Evolutionary conservation across 225 moss, liverwort and hornwort species (phyloP), one percentile per base, ranked within the genome.

Genomic region (Thuidium tamariscinum): DNA sequence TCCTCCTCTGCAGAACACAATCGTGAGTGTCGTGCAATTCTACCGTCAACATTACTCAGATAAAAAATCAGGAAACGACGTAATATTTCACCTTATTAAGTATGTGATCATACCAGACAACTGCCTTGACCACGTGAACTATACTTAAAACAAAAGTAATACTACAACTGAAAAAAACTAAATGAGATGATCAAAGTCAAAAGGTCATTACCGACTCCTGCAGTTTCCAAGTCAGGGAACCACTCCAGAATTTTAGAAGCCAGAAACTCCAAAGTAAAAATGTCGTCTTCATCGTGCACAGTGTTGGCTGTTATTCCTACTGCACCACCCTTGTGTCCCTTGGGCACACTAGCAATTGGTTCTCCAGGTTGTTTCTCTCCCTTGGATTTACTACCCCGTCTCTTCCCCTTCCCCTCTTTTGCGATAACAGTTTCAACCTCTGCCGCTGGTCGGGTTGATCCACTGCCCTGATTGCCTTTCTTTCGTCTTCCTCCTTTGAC

Each of bases 161-260:
- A 73, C 41, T 71, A 44, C n/a, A 81, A 41, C 46, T 55, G n/a
- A 70, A 86, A 46, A 66, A 77, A 69, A 77, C 23, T 60, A 77
- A 61, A 32, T 52, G 73, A 82, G 70, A 87, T 59, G 65, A 29
- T 27, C 9, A 86, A 41, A 73, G 21, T 79, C 74, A 34, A 86
- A 84, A 90, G 88, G 22, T 30, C 75, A 82, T 91, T 92, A 97
- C 97, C 97, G 25, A 92, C 82, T 88, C 99, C 99, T 70, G 96
- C 99, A 90, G 67, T 87, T 88, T 95, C 95, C 95, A 97, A 92
- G 66, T 95, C 97, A 78, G 99, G 99, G 86, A 87, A 95, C 99
- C 99, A 99, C 86, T 97, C 96, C 27, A 95, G 79, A 77, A 97
- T 91, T 87, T 94, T 95, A 77, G 94, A 92, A 36, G 89, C 85